Evolutionary conservation across 164 flowering plant species (phyloP).

Genomic region (Litsea cubeba): DNA sequence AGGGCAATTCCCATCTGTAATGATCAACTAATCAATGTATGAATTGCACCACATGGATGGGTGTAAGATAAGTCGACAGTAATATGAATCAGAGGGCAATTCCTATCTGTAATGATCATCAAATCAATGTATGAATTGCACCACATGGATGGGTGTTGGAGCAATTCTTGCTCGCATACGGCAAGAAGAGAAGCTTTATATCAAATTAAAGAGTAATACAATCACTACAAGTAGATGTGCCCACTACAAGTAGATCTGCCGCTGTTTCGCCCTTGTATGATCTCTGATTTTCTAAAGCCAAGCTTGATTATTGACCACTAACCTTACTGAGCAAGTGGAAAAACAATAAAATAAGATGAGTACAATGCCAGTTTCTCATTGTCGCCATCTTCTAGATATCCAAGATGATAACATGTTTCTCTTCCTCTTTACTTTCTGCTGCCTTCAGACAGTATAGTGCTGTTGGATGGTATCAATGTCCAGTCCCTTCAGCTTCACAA

Average conservation of each 20-base stretch:
- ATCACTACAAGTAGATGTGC: neutral
- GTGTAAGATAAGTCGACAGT: no score
- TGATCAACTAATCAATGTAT: no score
- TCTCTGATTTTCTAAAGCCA: neutral
- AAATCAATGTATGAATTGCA: no score
- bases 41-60: no score
- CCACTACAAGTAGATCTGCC: neutral
- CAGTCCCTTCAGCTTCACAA: constrained; percentile 24
- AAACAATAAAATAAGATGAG: neutral
- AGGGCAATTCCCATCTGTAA: no score
- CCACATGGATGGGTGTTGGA: no score
- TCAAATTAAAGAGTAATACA: neutral
- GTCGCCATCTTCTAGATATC: neutral
- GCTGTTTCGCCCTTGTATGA: neutral
- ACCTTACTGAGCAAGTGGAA: neutral
- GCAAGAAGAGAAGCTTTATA: neutral
- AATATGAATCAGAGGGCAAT: no score
- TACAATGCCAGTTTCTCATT: neutral
- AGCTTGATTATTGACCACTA: neutral
- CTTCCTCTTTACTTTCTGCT: neutral
- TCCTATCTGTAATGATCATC: no score
- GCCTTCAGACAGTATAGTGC: constrained; percentile 19
- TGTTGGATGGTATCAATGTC: constrained; percentile 24
- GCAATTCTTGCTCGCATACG: no score
- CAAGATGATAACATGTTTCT: neutral